A percentile compares a stretch with the other conserved stretches of the same genome.
Evolutionary conservation across 768 basidiomycete species (phyloP).

Genomic region (Agrocybe pediades): DNA sequence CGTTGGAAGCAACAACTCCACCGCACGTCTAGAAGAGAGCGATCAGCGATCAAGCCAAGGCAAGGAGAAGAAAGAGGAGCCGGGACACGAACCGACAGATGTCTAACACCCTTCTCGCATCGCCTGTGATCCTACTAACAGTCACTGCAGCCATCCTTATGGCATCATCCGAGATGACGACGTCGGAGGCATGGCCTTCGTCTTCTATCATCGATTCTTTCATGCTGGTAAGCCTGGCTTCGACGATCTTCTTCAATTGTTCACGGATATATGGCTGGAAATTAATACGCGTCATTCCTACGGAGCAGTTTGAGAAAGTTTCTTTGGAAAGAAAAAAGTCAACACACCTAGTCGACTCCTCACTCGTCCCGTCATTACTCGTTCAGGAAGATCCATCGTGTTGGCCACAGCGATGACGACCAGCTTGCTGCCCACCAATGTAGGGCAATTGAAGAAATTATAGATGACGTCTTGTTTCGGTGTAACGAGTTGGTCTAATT

Average conservation of each 20-base stretch:
- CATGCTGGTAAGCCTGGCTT: constrained; percentile 71
- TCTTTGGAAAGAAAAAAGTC: background rate
- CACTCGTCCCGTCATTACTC: constrained; percentile 90
- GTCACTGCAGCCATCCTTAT: constrained; percentile 82
- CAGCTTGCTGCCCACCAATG: constrained; percentile 81
- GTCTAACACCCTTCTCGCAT: constrained; percentile 91
- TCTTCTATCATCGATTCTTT: constrained; percentile 49
- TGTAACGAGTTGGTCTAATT: constrained; percentile 95
- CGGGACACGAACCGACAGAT: constrained; percentile 69
- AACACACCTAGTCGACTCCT: constrained; percentile 83
- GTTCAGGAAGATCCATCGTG: constrained; percentile 96
- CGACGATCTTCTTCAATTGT: constrained; percentile 85
- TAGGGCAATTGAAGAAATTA: constrained; percentile 99
- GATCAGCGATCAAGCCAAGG: background rate
- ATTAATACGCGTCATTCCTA: constrained; percentile 89
- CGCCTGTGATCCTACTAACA: constrained; percentile 79
- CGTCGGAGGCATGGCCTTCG: constrained; percentile 25
- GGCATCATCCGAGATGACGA: constrained; percentile 66
- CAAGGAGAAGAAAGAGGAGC: background rate
- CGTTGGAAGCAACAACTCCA: constrained; percentile 69
- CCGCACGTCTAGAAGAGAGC: constrained; percentile 61
- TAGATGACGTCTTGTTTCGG: constrained; percentile 98
- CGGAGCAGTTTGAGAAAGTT: background rate
- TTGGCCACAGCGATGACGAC: constrained; percentile 98
- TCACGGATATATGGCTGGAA: constrained; percentile 85